phyloP scores from a whole-genome alignment of 768 basidiomycete genomes.

The Amylocystis lapponica region DNA sequence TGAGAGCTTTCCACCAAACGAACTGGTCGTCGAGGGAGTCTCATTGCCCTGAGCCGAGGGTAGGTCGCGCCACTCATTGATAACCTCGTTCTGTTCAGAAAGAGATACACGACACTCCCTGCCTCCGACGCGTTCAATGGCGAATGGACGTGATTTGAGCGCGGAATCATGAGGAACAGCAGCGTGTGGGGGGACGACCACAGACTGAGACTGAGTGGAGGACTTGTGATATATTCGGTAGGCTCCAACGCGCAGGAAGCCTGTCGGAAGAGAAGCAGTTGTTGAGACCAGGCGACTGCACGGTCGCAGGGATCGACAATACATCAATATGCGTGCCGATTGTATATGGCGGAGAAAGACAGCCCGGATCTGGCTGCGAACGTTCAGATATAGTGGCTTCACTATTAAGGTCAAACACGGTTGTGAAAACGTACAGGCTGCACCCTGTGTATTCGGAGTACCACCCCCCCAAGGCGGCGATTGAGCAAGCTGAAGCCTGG shows the following conservation, averaged over 20 bases:
- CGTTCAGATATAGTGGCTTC: too few relatives aligned
- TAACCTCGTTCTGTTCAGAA: conserved; percentile 16
- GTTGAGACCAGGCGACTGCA: too few relatives aligned
- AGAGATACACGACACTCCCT: conserved; percentile 22
- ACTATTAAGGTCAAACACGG: too few relatives aligned
- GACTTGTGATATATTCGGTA: not conserved
- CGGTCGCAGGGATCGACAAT: too few relatives aligned
- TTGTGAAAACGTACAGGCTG: too few relatives aligned
- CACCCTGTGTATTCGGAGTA: too few relatives aligned
- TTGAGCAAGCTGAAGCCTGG: too few relatives aligned
- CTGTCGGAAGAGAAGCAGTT: too few relatives aligned
- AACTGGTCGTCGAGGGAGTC: conserved; percentile 6
- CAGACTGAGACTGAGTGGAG: not conserved
- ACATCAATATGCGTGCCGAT: too few relatives aligned
- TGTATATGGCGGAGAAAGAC: too few relatives aligned
- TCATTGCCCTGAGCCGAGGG: not conserved
- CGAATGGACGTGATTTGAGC: conserved; percentile 12
- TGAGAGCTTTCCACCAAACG: conserved; percentile 13
- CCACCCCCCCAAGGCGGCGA: too few relatives aligned
- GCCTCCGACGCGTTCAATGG: conserved; percentile 20
- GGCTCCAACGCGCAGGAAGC: not conserved
- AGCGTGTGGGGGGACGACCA: not conserved
- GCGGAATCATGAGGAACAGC: not conserved
- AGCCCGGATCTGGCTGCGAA: too few relatives aligned
- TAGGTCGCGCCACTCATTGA: conserved; percentile 20